Evolutionary conservation across 352 stramenopile genomes (phyloP), one percentile per base, ranked within the genome.

Genomic region (Salisapilia sapeloensis): DNA sequence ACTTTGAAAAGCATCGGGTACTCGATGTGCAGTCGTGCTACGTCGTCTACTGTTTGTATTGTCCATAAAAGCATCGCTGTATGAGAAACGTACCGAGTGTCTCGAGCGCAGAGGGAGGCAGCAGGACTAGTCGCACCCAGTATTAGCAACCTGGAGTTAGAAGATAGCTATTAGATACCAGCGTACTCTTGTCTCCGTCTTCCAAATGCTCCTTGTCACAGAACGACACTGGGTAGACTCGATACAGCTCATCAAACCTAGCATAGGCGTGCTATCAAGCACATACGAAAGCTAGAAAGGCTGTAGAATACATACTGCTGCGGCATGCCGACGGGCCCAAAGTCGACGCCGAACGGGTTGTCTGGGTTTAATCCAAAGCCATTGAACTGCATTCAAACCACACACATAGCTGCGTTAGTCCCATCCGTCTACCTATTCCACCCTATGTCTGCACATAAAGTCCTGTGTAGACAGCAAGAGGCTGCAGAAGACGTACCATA

Each of bases 1-100:
- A 99, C 67, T 46, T 97, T 90, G 53, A 99, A 99, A 9, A 99
- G 74, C 93, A 99, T 98, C 37, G 95, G 95, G 54, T 98, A 99
- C 53, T 98, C 92, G 17, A 99, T 95, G 50, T 97, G 82, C 29
- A 96, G 59, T 17, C 67, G 67, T 20, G 67, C 70, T 86, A 31
- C 4, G 40, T 22, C 35, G 2, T 24, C 29, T 14, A 13, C 64
- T 1, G 9, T 12, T 21, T 14, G n/a, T 16, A 23, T 35, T 4
- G 7, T 23, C 15, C 26, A 32, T 29, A 30, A 13, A 35, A 43
- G n/a, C 22, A 35, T 4, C 17, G 17, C 21, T 24, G 10, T 10
- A 39, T 19, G 24, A 35, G 3, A 32, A 11, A 48, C 56, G 8
- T 44, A 90, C 75, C 92, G 12, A 99, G 61, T 29, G 86, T 94